Evolutionary conservation across 345 rosid species (phyloP).

Genomic region (Heritiera fomes): DNA sequence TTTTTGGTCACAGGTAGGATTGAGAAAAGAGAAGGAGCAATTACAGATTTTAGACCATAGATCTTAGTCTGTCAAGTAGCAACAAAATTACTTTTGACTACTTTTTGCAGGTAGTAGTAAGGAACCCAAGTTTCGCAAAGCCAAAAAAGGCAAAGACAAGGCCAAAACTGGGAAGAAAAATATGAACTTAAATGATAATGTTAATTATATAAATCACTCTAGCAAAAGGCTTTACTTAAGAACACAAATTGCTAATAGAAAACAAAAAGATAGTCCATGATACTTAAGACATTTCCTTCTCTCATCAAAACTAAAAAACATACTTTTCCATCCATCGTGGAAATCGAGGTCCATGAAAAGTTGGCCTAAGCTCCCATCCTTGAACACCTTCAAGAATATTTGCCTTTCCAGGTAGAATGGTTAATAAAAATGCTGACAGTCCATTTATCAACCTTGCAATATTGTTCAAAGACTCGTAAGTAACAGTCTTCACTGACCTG

Average conservation of each 20-base stretch:
- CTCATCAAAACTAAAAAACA: constrained; percentile 5
- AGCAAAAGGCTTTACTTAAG: not conserved
- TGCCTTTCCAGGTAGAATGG: constrained; percentile 77
- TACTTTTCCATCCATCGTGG: constrained; percentile 99
- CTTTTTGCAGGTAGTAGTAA: not conserved
- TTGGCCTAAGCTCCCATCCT: constrained; percentile 98
- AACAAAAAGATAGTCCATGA: not conserved
- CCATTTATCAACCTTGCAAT: constrained; percentile 81
- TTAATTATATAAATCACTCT: not conserved
- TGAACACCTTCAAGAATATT: constrained; percentile 82
- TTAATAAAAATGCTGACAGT: constrained; percentile 70
- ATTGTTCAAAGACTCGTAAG: constrained; percentile 84
- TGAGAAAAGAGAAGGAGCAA: not conserved
- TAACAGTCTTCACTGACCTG: constrained; percentile 93
- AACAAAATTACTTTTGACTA: not conserved
- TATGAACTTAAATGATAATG: not conserved
- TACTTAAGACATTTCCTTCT: not conserved
- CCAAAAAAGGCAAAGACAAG: not conserved
- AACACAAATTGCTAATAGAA: not conserved
- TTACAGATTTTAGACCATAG: not conserved
- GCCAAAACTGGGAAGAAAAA: not conserved
- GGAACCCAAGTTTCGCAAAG: not conserved
- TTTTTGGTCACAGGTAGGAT: not conserved
- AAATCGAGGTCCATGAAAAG: constrained; percentile 82
- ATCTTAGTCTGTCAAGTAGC: not conserved